Percentiles rank a stretch among this genome's conserved stretches.
Conservation (phyloP, 2,329 filamentous ascomycete species). For the Lizonia empirigonia region DNA sequence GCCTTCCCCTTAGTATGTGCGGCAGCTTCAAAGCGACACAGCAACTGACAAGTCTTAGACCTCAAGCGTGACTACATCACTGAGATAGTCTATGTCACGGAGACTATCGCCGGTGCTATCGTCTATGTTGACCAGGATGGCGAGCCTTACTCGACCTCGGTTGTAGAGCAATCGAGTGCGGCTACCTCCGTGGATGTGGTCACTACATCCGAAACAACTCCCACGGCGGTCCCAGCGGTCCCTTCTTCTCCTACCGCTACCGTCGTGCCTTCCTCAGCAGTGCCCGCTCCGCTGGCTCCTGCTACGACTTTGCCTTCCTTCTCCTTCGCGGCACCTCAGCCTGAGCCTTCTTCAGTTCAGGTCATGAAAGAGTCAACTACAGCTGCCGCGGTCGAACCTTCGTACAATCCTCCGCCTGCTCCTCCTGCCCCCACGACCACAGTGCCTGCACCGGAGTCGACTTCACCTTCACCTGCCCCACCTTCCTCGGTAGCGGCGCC, state of each 20-base stretch:
- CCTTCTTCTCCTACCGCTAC: constrained; percentile 11
- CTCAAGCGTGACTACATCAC: constrained; percentile 42
- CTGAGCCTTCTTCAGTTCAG: constrained; percentile 15
- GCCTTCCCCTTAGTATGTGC: constrained; percentile 50
- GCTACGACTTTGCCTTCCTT: constrained; percentile 12
- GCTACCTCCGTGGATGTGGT: constrained; percentile 14
- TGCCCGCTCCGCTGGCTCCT: constrained; percentile 13
- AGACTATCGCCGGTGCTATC: constrained; percentile 36
- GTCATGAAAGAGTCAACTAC: neutral
- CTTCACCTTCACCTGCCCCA: constrained; percentile 4
- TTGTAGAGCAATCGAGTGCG: constrained; percentile 9
- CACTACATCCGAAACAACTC: constrained; percentile 17
- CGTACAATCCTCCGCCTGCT: neutral
- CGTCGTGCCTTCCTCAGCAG: constrained; percentile 8
- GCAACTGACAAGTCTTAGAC: constrained; percentile 27
- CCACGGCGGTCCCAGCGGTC: constrained; percentile 14
- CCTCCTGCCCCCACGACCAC: neutral
- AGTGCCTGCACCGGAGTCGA: neutral
- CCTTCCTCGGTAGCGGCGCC: constrained; percentile 8
- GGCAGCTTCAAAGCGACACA: neutral
- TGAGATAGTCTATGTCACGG: constrained; percentile 40
- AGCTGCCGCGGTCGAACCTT: neutral
- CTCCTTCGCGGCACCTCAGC: constrained; percentile 12
- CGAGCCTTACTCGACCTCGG: constrained; percentile 34
- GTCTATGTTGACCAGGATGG: constrained; percentile 44